Evolutionary conservation across 2,329 filamentous ascomycete species (phyloP), one percentile per base, ranked within the genome.

Genomic region (Trichoderma aggressivum): DNA sequence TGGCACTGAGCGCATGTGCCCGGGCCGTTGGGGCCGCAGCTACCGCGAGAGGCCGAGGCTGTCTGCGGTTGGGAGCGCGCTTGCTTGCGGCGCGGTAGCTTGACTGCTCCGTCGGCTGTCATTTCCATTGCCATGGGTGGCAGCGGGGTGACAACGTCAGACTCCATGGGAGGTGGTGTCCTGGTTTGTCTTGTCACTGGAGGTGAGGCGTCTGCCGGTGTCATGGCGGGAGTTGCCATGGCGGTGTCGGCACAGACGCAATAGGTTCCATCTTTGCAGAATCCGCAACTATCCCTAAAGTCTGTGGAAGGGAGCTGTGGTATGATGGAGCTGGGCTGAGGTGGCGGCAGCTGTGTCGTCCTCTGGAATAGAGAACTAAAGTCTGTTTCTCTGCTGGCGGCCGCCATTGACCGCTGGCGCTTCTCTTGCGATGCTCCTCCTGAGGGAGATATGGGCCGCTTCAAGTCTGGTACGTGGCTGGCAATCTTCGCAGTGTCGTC

Each of bases 1-100:
- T 91, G 86, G 78, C 93, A 96, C 81, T 95, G 92, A 5, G 91
- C 88, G 78, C 93, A 96, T 18, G 91, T 92, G 11, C 93, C 93
- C 0, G 93, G 93, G 0, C 92, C 92, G 67, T 91, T 91, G 47
- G 88, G 85, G 30, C 91, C 87, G 71, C 88, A 90, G 39, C 85
- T 82, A 34, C 85, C 82, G 1, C 63, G 61, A 34, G 68, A n/a
- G 12, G 70, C 34, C 16, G 53, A 21, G 7, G 62, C 67, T 77
- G 73, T 56, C 79, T 72, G 71, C 74, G 78, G 63, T 76, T 78
- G 70, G 72, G 75, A 72, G 73, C 78, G 72, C 76, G 75, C 47
- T 55, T 75, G 74, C 81, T 82, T 72, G 30, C 81, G 77, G 24
- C 77, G 79, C 59, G 88, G 89, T 14, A 91, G 81, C 79, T 90